phyloP scores from a whole-genome alignment of 257 asterid genomes.

The Gentiana dahurica region DNA sequence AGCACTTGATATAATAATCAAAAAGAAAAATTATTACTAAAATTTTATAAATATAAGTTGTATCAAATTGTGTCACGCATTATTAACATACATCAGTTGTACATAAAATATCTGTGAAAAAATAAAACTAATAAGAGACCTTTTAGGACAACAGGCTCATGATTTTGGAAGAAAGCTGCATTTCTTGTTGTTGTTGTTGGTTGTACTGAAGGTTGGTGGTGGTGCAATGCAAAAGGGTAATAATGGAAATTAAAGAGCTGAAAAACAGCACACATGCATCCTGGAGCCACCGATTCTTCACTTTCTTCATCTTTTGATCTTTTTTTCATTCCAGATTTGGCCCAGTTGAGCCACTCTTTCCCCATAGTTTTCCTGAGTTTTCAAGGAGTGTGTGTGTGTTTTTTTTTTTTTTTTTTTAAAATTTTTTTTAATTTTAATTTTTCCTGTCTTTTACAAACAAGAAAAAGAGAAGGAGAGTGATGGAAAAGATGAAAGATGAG shows the following conservation, averaged over 20 bases:
- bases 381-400: no score
- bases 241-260: conserved; percentile 64
- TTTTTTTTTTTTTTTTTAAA: no score
- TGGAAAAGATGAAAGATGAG: no score
- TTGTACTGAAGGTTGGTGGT: conserved; percentile 9
- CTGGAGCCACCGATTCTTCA: conserved; percentile 24
- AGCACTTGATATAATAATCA: background rate
- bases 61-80: background rate
- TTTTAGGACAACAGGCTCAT: conserved; percentile 21
- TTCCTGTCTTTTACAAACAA: no score
- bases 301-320: conserved; percentile 10
- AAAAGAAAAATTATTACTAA: background rate
- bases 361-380: conserved; percentile 28
- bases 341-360: conserved; percentile 74
- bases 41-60: background rate
- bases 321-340: conserved; percentile 26
- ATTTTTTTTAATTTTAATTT: no score
- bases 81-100: background rate
- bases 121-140: conserved; percentile 22
- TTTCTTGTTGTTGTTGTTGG: background rate
- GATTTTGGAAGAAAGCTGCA: conserved; percentile 11
- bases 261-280: conserved; percentile 77
- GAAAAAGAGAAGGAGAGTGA: no score
- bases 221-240: conserved; percentile 38
- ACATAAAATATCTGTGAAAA: background rate